Base-by-base conservation (phyloP, 257 asterid species). In the Rhazya stricta region DNA sequence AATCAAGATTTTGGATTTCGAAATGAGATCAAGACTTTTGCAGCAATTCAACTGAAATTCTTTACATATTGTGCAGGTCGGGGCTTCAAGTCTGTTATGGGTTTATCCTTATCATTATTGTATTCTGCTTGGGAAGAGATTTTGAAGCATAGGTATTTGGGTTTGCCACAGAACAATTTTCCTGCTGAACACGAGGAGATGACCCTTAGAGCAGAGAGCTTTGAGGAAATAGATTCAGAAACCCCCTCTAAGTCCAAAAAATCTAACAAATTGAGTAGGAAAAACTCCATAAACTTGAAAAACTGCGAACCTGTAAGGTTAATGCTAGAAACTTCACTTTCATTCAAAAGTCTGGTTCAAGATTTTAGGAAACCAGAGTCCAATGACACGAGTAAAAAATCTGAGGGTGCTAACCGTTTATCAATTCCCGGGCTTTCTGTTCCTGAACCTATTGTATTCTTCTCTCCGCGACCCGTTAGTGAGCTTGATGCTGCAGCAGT, bases 401-500 rank as follows among this genome's bases (percentile, higher is more conserved):
- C 34, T 19, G 50, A 48, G 36, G 73, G 43, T 6, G 3, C 23
- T 9, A 37, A 10, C 34, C 74, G 74, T 13, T 48, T 25, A 41
- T 15, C 57, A 7, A 43, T 39, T 29, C 74, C 85, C 6, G 42
- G 71, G 2, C 69, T 30, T 53, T 76, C 84, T 74, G 83, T 93
- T 72, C 97, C 94, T 4, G 89, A 87, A 2, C 96, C 97, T 5
- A 83, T 88, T 10, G 60, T 89, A 23, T 74, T 86, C 81, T 90
- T 80, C 73, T 89, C 97, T 18, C 97, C 96, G 0, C 81, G 83
- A 48, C 95, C 97, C 4, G 90, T 86, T 37, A 81, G 85, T 45
- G 97, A 92, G 92, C 97, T 90, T 9, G 95, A 91, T 71, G 98
- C 96, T 3, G 97, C 98, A 37, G 98, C 98, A 0, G 87, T 91